Conservation (phyloP, 352 stramenopile species). For the Phytophthora megakarya region DNA sequence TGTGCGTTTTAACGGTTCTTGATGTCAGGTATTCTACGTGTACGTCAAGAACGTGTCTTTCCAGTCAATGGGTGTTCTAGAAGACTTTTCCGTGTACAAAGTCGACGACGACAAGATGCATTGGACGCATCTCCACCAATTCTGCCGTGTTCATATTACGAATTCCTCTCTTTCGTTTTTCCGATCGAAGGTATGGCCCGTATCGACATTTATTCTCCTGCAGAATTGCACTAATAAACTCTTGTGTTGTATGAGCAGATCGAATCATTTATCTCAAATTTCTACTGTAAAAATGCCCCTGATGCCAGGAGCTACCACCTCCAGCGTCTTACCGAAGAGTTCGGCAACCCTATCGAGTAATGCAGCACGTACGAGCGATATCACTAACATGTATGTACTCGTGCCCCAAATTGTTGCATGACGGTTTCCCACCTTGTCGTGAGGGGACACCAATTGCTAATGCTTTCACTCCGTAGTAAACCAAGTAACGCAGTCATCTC, state of each 20-base stretch:
- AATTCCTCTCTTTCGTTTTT: constrained; percentile 79
- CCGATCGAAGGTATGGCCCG: constrained; percentile 54
- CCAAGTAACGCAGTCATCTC: background rate
- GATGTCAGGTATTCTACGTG: constrained; percentile 72
- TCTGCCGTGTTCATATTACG: constrained; percentile 69
- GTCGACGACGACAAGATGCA: constrained; percentile 37
- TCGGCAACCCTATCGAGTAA: constrained; percentile 32
- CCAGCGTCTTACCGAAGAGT: constrained; percentile 67
- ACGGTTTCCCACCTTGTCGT: constrained; percentile 29
- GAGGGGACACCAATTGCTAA: constrained; percentile 24
- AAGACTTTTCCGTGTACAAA: constrained; percentile 73
- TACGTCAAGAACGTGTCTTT: constrained; percentile 81
- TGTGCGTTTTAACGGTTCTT: background rate
- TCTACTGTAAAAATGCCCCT: constrained; percentile 70
- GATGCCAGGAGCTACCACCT: constrained; percentile 64
- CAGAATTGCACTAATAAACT: background rate
- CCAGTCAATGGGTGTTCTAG: constrained; percentile 65
- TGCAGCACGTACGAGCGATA: constrained; percentile 10
- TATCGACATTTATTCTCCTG: background rate
- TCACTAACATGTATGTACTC: constrained; percentile 20
- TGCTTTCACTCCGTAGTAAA: constrained; percentile 12
- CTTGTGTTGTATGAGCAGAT: constrained; percentile 45
- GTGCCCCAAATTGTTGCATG: constrained; percentile 17
- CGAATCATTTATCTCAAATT: constrained; percentile 70
- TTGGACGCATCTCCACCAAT: constrained; percentile 73